phyloP scores from a whole-genome alignment of 148 eudicot genomes.

The Amaranthus palmeri region DNA sequence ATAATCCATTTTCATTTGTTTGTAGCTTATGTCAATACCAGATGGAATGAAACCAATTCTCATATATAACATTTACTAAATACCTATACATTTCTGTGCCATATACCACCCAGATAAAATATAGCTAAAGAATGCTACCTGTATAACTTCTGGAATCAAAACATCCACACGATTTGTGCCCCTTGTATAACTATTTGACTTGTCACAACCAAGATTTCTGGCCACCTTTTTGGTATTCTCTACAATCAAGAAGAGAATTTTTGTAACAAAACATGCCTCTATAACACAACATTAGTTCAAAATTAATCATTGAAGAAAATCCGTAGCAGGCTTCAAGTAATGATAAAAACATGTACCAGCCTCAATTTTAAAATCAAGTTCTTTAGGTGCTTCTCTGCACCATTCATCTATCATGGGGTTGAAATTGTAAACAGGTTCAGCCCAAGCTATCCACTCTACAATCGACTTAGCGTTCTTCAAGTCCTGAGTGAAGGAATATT shows the following conservation, averaged over 20 bases:
- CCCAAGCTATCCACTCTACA: constrained; percentile 99
- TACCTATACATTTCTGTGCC: constrained; percentile 1
- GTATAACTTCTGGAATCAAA: constrained; percentile 86
- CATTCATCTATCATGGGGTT: constrained; percentile 98
- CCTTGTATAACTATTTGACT: constrained; percentile 25
- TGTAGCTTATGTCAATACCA: neutral
- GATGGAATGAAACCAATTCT: neutral
- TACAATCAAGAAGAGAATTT: constrained; percentile 38
- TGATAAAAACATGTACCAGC: constrained; percentile 55
- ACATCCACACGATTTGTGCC: constrained; percentile 57
- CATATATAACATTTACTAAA: neutral
- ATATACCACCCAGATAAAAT: constrained; percentile 10
- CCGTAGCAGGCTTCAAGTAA: neutral
- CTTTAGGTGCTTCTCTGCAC: constrained; percentile 97
- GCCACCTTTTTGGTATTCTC: constrained; percentile 87
- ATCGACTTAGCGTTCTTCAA: constrained; percentile 90
- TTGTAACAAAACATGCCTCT: neutral
- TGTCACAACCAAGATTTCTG: constrained; percentile 75
- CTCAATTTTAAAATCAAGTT: constrained; percentile 87
- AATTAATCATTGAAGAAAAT: constrained; percentile 4
- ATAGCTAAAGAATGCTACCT: constrained; percentile 43
- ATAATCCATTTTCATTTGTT: neutral
- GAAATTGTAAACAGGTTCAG: constrained; percentile 94
- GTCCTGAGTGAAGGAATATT: constrained; percentile 50
- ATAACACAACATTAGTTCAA: neutral